These are phyloP conservation scores for Sporisorium iseilematis-ciliati DNA, from an alignment of 1,284 basidiomycete genomes.

Conservation along the genomic window DNA sequence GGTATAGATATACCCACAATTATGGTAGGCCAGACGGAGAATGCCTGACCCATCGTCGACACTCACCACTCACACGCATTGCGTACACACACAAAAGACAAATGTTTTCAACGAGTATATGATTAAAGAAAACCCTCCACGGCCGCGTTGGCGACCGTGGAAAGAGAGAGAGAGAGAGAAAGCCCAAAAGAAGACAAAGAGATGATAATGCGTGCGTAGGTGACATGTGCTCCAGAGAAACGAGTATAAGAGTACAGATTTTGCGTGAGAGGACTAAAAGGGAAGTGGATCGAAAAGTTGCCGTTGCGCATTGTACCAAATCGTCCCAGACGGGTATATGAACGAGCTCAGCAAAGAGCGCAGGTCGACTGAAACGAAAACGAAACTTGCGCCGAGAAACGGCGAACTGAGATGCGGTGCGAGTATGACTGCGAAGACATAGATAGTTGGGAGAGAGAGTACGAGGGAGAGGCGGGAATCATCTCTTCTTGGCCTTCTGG, in stretches of 20 bases:
- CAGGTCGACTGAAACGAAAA: neutral
- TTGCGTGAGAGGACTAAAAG: neutral
- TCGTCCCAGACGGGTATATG: constrained; percentile 2
- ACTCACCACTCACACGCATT: neutral
- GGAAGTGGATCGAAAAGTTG: neutral
- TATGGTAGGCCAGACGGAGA: too few relatives aligned
- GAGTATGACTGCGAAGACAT: constrained; percentile 39
- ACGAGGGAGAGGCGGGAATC: constrained; percentile 5
- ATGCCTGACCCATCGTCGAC: neutral
- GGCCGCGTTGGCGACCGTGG: neutral
- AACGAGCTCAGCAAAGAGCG: neutral
- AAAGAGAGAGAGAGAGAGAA: constrained; percentile 13
- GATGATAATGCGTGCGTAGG: constrained; percentile 5
- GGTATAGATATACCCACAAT: constrained; percentile 13
- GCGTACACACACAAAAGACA: neutral
- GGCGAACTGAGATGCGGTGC: constrained; percentile 31
- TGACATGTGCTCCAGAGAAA: constrained; percentile 32
- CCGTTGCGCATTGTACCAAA: neutral
- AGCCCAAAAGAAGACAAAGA: constrained; percentile 16
- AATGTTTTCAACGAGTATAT: constrained; percentile 40
- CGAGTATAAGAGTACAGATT: constrained; percentile 55
- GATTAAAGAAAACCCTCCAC: constrained; percentile 14
- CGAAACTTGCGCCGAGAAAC: constrained; percentile 1
- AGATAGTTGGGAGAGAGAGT: constrained; percentile 10
- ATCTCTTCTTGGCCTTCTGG: constrained; percentile 26